Evolutionary conservation across 352 stramenopile species (phyloP), one percentile per base, ranked within the genome.

Genomic region (Pythium phragmitis): DNA sequence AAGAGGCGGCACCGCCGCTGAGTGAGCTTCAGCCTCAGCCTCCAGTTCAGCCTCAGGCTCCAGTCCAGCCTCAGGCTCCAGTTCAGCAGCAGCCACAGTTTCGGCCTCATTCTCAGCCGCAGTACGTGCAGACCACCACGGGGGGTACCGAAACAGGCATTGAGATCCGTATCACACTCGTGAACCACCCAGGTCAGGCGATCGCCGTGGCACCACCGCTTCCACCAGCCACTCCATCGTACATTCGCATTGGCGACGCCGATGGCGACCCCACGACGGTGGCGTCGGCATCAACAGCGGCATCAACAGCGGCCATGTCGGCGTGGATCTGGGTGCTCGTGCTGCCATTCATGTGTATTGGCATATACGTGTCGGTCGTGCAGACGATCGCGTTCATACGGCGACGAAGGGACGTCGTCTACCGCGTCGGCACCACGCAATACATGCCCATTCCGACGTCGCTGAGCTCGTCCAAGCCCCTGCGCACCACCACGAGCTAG

Each of bases 321-420:
- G 49, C 80, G 26, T 79, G 80, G 55, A 16, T 71, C 7, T 89
- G 80, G 77, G 60, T 78, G 2, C 59, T 82, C 1, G 73, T 88
- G 51, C 63, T 91, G 45, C 82, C 82, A 13, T 91, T 91, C 64
- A 83, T 88, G 57, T 77, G 62, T 47, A 67, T 91, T 56, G 82
- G 82, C 1, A 50, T 89, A 26, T 88, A 83, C 68, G 78, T 82
- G 39, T 77, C 70, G 33, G 55, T 76, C 59, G 74, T 73, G 13
- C 63, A 76, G 23, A 60, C 67, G 9, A 46, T 76, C 16, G 75
- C 73, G 30, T 87, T 83, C 50, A 9, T 86, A 21, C 78, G 79
- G 11, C 79, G 82, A 5, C 79, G 79, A 50, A 72, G 78, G n/a
- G 81, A 88, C 50, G 70, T 85, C 56, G 72, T 82, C 13, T 71